Base-by-base conservation (phyloP, 1,284 basidiomycete genomes). In the Golubevia sp. region DNA sequence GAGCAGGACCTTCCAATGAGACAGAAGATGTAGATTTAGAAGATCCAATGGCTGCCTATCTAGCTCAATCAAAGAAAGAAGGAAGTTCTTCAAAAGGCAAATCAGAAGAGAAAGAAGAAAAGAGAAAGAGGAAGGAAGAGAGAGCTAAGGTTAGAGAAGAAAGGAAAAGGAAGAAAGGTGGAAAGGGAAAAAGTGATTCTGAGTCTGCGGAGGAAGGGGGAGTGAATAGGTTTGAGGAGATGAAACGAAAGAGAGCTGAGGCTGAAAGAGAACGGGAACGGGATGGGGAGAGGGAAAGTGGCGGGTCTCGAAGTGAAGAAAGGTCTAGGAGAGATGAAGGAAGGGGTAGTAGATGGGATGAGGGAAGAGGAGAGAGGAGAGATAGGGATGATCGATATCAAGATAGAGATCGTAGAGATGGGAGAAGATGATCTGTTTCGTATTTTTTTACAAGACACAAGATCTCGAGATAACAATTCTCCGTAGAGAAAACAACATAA, bases 41-140 rank as follows among this genome's bases (percentile, higher is more conserved):
- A 79, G 97, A 99, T 85, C 97, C 97, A 0, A 99, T 99, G 97
- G 90, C 91, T 20, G 92, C 93, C 65, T 98, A 93, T 83, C 73
- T 86, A 49, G 75, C 77, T n/a, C 30, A 71, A 50, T 66, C 74
- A 51, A 60, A 67, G 7, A 69, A 67, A 20, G 66, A 79, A 38
- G 54, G 25, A 64, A 62, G 59, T 26, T 66, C 62, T n/a, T 54
- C 58, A 55, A 61, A 30, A 58, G 52, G 38, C 59, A 52, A 25
- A 15, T 20, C 7, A 52, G 27, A 55, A 62, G 59, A 61, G 62
- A 56, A 73, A 71, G 66, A 71, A 57, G 66, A 74, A 53, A 69
- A 65, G 62, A 25, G 67, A 55, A 27, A 63, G 54, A 55, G 77
- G 62, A 76, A 77, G 67, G 48, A 78, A 68, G 63, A 82, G 63